Percentiles rank a stretch among this genome's conserved stretches.
Evolutionary conservation across 208 protist species (phyloP).

Genomic region (Trypanosoma vivax): DNA sequence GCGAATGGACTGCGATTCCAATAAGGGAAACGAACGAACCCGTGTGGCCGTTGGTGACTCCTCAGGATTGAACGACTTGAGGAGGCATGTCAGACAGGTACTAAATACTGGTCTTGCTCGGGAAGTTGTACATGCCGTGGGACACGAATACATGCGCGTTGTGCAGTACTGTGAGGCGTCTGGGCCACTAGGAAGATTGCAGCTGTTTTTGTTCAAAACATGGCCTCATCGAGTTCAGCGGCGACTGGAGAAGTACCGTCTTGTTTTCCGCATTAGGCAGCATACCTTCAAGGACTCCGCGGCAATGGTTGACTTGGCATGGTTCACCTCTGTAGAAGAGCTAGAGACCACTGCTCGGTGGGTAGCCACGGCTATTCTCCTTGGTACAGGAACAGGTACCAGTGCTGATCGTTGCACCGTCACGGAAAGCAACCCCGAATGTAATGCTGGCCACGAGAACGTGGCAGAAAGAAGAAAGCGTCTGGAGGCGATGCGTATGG

Average conservation of each 20-base stretch:
- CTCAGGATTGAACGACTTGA: conserved; percentile 18
- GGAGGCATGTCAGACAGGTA: conserved; percentile 35
- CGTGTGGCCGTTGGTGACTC: not conserved
- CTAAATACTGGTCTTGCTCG: conserved; percentile 60
- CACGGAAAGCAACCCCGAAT: no score
- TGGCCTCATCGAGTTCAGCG: conserved; percentile 41
- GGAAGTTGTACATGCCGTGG: conserved; percentile 65
- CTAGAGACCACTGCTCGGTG: conserved; percentile 60
- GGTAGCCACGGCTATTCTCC: conserved; percentile 45
- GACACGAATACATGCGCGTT: conserved; percentile 63
- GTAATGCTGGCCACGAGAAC: conserved; percentile 16
- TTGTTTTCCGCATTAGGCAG: conserved; percentile 40
- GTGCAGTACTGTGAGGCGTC: conserved; percentile 36
- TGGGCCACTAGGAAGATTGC: conserved; percentile 12
- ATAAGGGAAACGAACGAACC: not conserved
- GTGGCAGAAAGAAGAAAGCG: conserved; percentile 27
- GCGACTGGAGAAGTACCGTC: conserved; percentile 26
- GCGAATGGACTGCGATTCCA: not conserved
- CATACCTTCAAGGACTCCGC: conserved; percentile 69
- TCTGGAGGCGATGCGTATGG: conserved; percentile 41
- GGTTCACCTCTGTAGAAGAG: conserved; percentile 64
- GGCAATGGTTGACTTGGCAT: conserved; percentile 74
- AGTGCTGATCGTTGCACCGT: no score
- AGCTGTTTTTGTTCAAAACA: conserved; percentile 19
- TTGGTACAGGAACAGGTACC: no score